A percentile compares a stretch with the other conserved stretches of the same genome.
Evolutionary conservation across 768 basidiomycete species (phyloP).

Genomic region (Boletus rubroflammeus): DNA sequence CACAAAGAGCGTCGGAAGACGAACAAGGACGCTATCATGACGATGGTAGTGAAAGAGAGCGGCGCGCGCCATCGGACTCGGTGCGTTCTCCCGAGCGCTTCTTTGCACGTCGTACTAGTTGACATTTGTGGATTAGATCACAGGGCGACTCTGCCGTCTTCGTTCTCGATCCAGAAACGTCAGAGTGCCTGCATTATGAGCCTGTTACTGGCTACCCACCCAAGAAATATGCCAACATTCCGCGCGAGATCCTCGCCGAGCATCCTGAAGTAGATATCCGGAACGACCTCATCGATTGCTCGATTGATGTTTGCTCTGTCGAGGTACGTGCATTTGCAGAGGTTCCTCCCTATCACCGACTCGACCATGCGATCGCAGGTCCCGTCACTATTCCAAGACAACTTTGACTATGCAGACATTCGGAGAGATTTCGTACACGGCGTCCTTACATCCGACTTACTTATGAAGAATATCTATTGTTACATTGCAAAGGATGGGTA

Average conservation of each 20-base stretch:
- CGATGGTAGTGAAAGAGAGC: conserved; percentile 86
- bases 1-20: conserved; percentile 84
- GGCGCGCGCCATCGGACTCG: conserved; percentile 69
- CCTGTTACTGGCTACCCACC: conserved; percentile 67
- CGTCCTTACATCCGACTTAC: conserved; percentile 87
- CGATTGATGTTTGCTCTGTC: conserved; percentile 90
- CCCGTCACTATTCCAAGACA: conserved; percentile 95
- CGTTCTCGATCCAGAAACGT: conserved; percentile 70
- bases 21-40: conserved; percentile 95
- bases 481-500: conserved; percentile 87
- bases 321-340: conserved; percentile 52
- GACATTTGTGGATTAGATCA: conserved; percentile 42
- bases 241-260: conserved; percentile 68
- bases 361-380: conserved; percentile 49
- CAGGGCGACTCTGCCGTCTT: conserved; percentile 74
- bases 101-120: background rate
- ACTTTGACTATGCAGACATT: conserved; percentile 94
- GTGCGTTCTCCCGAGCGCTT: conserved; percentile 37
- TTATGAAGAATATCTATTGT: conserved; percentile 93
- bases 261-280: conserved; percentile 84
- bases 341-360: background rate
- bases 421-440: conserved; percentile 93
- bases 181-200: conserved; percentile 84
- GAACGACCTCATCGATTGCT: conserved; percentile 84
- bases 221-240: conserved; percentile 58